Evolutionary conservation across 169 alveolate genomes (phyloP), one percentile per base, ranked within the genome.

Genomic region (Plasmodium relictum): DNA sequence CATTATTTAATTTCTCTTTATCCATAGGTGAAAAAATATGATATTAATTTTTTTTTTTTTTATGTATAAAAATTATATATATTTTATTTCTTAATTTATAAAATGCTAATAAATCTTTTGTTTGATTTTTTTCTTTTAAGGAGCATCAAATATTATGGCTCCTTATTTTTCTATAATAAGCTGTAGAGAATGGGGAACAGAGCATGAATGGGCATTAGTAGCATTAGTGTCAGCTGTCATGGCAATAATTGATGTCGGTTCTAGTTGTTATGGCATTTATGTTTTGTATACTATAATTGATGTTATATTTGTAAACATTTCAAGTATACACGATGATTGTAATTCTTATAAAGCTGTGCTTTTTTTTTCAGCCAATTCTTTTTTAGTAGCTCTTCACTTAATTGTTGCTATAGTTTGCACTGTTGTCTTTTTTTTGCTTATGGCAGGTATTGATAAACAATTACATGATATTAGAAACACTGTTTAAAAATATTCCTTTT

Each of bases 131-230:
- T 52, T 62, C 65, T 54, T 44, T 54, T 7, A 65, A 87, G 92
- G 80, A 3, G 83, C 50, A 54, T 87, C 92, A 8, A 39, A 73
- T 48, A 42, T 87, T n/a, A 56, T 72, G 91, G 83, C 88, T 41
- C 88, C 73, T 4, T 73, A 76, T 65, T 78, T 68, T 42, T 56
- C 80, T 61, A 59, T 89, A 7, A 72, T 89, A 62, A 68, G 93
- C 42, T 78, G 88, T 16, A 44, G 88, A 68, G 83, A 73, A 26
- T 78, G 92, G 74, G 91, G 95, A 3, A 94, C 96, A 10, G 96
- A 94, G 63, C 73, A 59, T 16, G 96, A 92, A 62, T 94, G 96
- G 96, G 73, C 85, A 20, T 22, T 69, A 45, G 93, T 93, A 12
- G 90, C 94, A 6, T 31, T 73, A 12, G 80, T 92, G 26, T 86